Percentiles rank a stretch among this genome's conserved stretches.
These are phyloP conservation scores for Flaveria sonorensis DNA, from an alignment of 129 eudicot genomes.

Conservation along the genomic window DNA sequence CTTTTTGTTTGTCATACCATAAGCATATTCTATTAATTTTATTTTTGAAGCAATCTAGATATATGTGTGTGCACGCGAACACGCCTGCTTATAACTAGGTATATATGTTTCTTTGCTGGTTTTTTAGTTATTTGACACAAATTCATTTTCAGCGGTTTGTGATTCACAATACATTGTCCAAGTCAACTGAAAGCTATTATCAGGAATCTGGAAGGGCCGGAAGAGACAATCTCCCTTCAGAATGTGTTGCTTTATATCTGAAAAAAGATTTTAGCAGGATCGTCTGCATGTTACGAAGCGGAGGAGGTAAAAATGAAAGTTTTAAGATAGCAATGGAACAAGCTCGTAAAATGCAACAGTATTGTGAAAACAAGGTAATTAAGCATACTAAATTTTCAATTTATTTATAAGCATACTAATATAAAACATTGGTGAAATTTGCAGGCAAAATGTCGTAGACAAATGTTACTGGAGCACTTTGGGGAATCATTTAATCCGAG, in stretches of 20 bases:
- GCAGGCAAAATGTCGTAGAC: conserved; percentile 86
- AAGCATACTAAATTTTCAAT: conserved; percentile 12
- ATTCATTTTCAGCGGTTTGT: conserved; percentile 81
- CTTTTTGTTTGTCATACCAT: not conserved
- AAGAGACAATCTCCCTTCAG: conserved; percentile 75
- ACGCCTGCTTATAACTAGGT: not conserved
- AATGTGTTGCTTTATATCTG: conserved; percentile 74
- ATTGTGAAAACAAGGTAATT: conserved; percentile 78
- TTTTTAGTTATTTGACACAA: not conserved
- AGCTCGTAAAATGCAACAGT: conserved; percentile 89
- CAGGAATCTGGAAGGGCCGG: conserved; percentile 99
- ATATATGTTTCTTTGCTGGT: not conserved
- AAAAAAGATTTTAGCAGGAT: conserved; percentile 95
- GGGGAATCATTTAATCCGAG: conserved; percentile 75
- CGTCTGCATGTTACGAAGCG: conserved; percentile 93
- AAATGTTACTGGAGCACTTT: conserved; percentile 75
- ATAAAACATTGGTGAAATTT: not conserved
- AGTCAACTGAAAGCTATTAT: conserved; percentile 95
- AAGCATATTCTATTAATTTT: not conserved
- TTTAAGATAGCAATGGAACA: conserved; percentile 84
- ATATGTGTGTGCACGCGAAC: not conserved
- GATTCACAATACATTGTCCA: conserved; percentile 88
- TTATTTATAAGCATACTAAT: not conserved
- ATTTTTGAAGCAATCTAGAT: not conserved
- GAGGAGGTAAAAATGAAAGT: conserved; percentile 53